Base-by-base conservation (phyloP, 192 early-diverging fungal species). In the Dissophora globulifera region DNA sequence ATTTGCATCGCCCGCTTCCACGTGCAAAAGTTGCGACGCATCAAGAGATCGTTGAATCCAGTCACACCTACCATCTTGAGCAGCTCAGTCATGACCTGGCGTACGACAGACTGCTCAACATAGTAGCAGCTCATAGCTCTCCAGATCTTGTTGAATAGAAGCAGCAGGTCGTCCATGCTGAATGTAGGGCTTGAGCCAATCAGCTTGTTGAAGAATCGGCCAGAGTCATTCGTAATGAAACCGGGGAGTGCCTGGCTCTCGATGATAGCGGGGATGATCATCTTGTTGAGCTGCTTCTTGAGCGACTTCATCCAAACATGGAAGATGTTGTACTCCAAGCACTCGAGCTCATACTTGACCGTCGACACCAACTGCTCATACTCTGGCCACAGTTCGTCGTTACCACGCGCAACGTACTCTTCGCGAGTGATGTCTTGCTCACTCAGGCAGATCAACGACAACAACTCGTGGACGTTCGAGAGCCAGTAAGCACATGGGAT, bases 1-100 rank as follows among this genome's bases (percentile, higher is more conserved):
- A 99, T 96, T 87, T 99, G 98, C 87, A 97, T 95, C 25, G 89
- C 89, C 69, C 98, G 92, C 82, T 99, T 98, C 95, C 96, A 98
- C 23, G 98, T 97, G 84, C 94, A 97, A 64, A 98, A 99, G 86
- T 97, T 98, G 57, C 95, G 93, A 46, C 98, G 88, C 92, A 97
- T 98, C 62, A 99, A 87, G 61, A 99, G 80, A 81, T 98, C 94
- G 85, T 99, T 99, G 72, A 98, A 98, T 1, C 95, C 92, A 1
- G 90, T 90, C 1, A 96, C 93, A 50, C 98, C 97, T 69, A 98
- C 92, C n/a, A 97, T 90, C 61, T 95, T 92, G 47, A 99, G 83
- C 35, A 99, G 76, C 86, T 99, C 98, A 0, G 93, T 96, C 64
- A 97, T 85, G 30, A 98, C 95, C 83, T 98, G 96, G 10, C 92